Conservation (phyloP, 73 alveolate species). For the Paramecium primaurelia region DNA sequence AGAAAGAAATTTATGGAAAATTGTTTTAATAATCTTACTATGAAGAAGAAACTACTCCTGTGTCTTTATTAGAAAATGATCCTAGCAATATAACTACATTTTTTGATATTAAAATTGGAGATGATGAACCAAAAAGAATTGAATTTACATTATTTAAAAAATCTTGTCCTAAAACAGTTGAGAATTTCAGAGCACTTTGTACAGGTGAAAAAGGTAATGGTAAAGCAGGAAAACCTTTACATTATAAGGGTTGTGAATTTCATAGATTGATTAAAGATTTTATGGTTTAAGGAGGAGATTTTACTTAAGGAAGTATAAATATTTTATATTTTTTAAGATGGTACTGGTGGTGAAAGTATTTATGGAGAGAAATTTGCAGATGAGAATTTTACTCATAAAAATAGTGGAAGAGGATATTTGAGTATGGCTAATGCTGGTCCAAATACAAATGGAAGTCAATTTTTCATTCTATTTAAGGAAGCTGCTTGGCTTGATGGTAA, state of each 20-base stretch:
- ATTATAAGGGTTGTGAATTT: slow-evolving; percentile 79
- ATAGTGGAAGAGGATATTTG: slow-evolving; percentile 83
- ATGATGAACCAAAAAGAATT: slow-evolving; percentile 81
- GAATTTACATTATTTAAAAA: slow-evolving; percentile 88
- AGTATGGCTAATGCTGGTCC: slow-evolving; percentile 96
- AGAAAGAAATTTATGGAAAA: slow-evolving; percentile 70
- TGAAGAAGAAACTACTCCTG: slow-evolving; percentile 75
- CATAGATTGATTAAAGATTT: slow-evolving; percentile 88
- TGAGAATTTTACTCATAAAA: slow-evolving; percentile 84
- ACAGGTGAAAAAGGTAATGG: slow-evolving; percentile 95
- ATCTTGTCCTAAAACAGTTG: slow-evolving; percentile 94
- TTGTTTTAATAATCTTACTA: slow-evolving; percentile 83
- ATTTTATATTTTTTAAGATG: slow-evolving; percentile 41
- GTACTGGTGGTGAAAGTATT: slow-evolving; percentile 90
- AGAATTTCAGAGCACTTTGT: slow-evolving; percentile 97
- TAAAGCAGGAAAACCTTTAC: slow-evolving; percentile 64
- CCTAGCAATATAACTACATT: slow-evolving; percentile 78
- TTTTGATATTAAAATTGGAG: slow-evolving; percentile 88
- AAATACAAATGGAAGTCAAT: slow-evolving; percentile 90
- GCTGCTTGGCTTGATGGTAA: slow-evolving; percentile 88
- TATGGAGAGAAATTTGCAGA: slow-evolving; percentile 91
- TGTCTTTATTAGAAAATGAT: slow-evolving; percentile 27
- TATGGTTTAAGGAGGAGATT: slow-evolving; percentile 95
- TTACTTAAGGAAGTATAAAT: slow-evolving; percentile 63
- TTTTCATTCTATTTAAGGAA: slow-evolving; percentile 85